Conservation (phyloP, 1,284 basidiomycete genomes). For the Ganoderma multipileum region DNA sequence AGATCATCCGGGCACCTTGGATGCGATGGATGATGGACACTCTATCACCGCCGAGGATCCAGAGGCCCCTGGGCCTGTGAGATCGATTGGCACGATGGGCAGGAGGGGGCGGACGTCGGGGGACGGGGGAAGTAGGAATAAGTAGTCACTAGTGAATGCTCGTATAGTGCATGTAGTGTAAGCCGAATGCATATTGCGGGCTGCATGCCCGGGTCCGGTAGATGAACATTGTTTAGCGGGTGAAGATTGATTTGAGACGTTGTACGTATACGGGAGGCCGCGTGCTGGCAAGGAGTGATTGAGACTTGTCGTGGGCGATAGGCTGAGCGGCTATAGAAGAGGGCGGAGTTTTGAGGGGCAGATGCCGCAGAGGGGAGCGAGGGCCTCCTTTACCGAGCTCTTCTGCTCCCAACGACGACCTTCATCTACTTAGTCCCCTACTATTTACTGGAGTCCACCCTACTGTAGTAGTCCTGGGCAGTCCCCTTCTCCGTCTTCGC, state of each 20-base stretch:
- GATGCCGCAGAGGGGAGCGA: slow-evolving; percentile 22
- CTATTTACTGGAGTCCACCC: slow-evolving; percentile 49
- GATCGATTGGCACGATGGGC: slow-evolving; percentile 20
- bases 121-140: slow-evolving; percentile 10
- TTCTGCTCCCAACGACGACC: slow-evolving; percentile 47
- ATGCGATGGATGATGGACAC: slow-evolving; percentile 33
- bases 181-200: slow-evolving; percentile 10
- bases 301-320: slow-evolving; percentile 6
- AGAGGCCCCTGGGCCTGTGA: slow-evolving; percentile 25
- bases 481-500: slow-evolving; percentile 47
- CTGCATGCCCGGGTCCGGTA: neutral
- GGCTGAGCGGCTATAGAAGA: slow-evolving; percentile 33
- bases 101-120: slow-evolving; percentile 15
- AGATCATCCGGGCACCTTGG: slow-evolving; percentile 30
- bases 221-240: neutral
- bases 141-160: slow-evolving; percentile 11
- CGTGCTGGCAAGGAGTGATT: slow-evolving; percentile 20
- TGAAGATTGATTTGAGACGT: slow-evolving; percentile 5
- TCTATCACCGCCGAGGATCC: slow-evolving; percentile 35
- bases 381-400: slow-evolving; percentile 38
- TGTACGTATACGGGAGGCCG: neutral
- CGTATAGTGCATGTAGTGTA: slow-evolving; percentile 11
- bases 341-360: slow-evolving; percentile 52
- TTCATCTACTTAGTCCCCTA: slow-evolving; percentile 54
- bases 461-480: slow-evolving; percentile 49